Percentiles rank a stretch among this genome's conserved stretches.
These are phyloP conservation scores for Leishmania martiniquensis DNA, from an alignment of 208 protist species.

Conservation along the genomic window DNA sequence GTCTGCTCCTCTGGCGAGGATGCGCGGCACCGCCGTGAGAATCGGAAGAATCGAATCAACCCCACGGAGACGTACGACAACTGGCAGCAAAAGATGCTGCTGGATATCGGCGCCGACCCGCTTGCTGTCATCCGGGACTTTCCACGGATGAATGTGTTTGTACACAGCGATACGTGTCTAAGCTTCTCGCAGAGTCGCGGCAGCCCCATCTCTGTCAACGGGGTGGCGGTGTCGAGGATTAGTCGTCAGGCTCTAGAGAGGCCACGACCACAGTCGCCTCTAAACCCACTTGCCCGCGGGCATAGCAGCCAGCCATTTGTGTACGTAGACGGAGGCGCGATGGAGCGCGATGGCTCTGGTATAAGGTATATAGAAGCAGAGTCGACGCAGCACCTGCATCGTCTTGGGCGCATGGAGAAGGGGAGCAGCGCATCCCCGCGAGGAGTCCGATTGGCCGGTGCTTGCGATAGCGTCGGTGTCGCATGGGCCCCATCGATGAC, in stretches of 20 bases:
- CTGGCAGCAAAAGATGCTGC: conserved; percentile 48
- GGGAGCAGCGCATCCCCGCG: not conserved
- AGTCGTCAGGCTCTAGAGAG: not conserved
- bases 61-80: conserved; percentile 45
- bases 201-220: not conserved
- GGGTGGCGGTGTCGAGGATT: not conserved
- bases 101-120: conserved; percentile 54
- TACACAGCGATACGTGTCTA: conserved; percentile 27
- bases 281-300: conserved; percentile 13
- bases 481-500: conserved; percentile 5
- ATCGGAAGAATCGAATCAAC: conserved; percentile 46
- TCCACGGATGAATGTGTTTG: conserved; percentile 66
- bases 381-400: conserved; percentile 1
- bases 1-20: conserved; percentile 27
- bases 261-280: not conserved
- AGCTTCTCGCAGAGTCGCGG: not conserved
- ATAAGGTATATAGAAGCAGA: not conserved
- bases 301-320: not conserved
- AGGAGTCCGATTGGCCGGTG: not conserved
- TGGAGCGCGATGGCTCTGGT: not conserved
- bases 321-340: not conserved
- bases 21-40: conserved; percentile 33
- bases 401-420: not conserved
- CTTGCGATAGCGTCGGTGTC: not conserved
- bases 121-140: conserved; percentile 80